A percentile compares a stretch with the other conserved stretches of the same genome.
Evolutionary conservation across 2,329 filamentous ascomycete genomes (phyloP).

Genomic region (Monosporascus cannonballus): DNA sequence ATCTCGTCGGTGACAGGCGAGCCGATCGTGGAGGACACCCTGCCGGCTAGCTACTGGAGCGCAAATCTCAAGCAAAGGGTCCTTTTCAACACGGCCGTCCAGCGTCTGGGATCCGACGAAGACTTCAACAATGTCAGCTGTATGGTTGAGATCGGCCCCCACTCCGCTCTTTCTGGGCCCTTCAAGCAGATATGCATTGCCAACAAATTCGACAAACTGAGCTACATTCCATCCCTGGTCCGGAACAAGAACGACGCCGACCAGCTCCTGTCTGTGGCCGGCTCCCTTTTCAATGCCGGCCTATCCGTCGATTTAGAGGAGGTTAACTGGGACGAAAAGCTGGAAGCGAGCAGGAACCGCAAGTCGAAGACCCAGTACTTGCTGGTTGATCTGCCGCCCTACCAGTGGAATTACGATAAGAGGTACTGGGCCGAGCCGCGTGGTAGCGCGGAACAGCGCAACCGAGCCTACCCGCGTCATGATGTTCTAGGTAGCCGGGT

Average conservation of each 20-base stretch:
- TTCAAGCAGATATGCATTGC: constrained; percentile 23
- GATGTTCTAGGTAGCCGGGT: constrained; percentile 10
- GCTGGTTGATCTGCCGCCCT: constrained; percentile 15
- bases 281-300: constrained; percentile 11
- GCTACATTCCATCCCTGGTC: constrained; percentile 13
- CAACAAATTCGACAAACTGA: constrained; percentile 2
- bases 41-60: constrained; percentile 17
- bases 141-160: constrained; percentile 17
- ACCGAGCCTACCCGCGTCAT: constrained; percentile 7
- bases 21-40: constrained; percentile 2
- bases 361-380: constrained; percentile 4
- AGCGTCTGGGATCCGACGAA: neutral
- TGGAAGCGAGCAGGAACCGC: neutral
- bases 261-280: constrained; percentile 10
- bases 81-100: constrained; percentile 1
- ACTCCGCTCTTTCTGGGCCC: constrained; percentile 22
- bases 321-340: constrained; percentile 4
- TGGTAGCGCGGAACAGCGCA: constrained; percentile 6
- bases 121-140: constrained; percentile 12
- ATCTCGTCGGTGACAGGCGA: constrained; percentile 19
- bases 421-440: constrained; percentile 14
- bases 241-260: constrained; percentile 11
- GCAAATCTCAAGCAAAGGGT: constrained; percentile 15
- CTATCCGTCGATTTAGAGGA: constrained; percentile 12
- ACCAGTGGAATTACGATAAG: constrained; percentile 18